Base-by-base conservation (phyloP, 176 grass and related monocot species). In the Tillandsia leiboldiana region DNA sequence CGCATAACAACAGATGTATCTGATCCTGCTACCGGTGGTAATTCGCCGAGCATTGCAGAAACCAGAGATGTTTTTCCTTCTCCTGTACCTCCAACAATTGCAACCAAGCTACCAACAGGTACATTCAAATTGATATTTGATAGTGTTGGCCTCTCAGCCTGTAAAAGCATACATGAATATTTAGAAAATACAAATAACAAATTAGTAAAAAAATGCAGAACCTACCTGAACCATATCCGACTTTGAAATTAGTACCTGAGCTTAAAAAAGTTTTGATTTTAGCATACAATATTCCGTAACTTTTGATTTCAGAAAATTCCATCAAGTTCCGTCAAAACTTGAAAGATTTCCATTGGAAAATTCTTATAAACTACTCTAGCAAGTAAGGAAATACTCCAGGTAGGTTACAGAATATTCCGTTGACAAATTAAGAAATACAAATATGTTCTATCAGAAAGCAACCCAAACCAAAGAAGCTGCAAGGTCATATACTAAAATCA, bases 51-150 rank as follows among this genome's bases (percentile, higher is more conserved):
- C 89, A 99, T 99, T 64, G 94, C 94, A 63, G 94, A 99, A 65
- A 99, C 65, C 54, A 99, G 82, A 85, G 94, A 99, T 75, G 94
- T 99, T 74, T 99, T 99, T n/a, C 94, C 94, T 80, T 99, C 94
- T 71, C 94, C 94, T 0, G 94, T 99, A 77, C 94, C 86, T 93
- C 94, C 94, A 48, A 99, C 94, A 67, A 99, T 71, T 51, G 94
- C 94, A 73, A 93, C 80, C 77, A 99, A 79, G 83, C 89, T 88
- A 73, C 94, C 94, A 49, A 90, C 82, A 57, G 87, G 89, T 83
- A 99, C 68, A 54, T 99, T 84, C 66, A 99, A 68, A 84, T 93
- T 99, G 70, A 99, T 82, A 88, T 99, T 90, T 79, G 94, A 90
- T 73, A 99, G 74, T 67, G 89, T 90, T 69, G 94, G 89, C 48